phyloP scores from a whole-genome alignment of 1,284 basidiomycete species.

The Lignosus rhinocerotis region DNA sequence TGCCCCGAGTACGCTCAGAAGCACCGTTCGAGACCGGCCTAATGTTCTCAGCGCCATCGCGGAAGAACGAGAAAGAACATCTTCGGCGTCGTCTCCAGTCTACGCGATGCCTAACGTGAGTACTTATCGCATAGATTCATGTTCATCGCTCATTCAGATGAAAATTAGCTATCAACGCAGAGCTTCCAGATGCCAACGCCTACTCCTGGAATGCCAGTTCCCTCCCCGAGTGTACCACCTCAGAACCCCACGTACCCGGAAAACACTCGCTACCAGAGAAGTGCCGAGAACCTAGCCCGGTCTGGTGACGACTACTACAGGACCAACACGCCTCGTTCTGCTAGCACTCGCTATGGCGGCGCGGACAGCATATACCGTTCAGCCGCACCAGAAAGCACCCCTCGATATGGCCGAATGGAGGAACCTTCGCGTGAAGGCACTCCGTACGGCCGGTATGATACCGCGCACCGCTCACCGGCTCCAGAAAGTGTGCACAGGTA shows the following conservation, averaged over 20 bases:
- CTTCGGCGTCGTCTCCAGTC: conserved; percentile 28
- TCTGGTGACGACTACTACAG: conserved; percentile 12
- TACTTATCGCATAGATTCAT: background rate
- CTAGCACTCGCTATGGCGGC: background rate
- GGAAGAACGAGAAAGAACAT: conserved; percentile 31
- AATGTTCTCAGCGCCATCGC: conserved; percentile 33
- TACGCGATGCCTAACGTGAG: conserved; percentile 16
- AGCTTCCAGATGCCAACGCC: conserved; percentile 23
- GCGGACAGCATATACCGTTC: conserved; percentile 10
- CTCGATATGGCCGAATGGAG: background rate
- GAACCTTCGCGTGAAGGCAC: background rate
- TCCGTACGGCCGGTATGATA: background rate
- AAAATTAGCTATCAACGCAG: conserved; percentile 15
- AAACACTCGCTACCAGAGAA: conserved; percentile 14
- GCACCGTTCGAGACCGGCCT: conserved; percentile 19
- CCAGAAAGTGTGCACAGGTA: background rate
- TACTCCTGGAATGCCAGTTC: conserved; percentile 16
- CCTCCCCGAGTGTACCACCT: background rate
- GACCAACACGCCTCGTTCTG: conserved; percentile 5
- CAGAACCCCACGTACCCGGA: conserved; percentile 16
- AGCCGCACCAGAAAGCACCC: background rate
- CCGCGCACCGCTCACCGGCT: background rate
- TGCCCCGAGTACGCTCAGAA: conserved; percentile 13
- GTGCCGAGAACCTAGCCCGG: conserved; percentile 15
- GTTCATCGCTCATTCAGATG: background rate